Percentiles rank a stretch among this genome's conserved stretches.
phyloP scores from a whole-genome alignment of 768 basidiomycete species.

The Phlebiopsis flavidoalba region DNA sequence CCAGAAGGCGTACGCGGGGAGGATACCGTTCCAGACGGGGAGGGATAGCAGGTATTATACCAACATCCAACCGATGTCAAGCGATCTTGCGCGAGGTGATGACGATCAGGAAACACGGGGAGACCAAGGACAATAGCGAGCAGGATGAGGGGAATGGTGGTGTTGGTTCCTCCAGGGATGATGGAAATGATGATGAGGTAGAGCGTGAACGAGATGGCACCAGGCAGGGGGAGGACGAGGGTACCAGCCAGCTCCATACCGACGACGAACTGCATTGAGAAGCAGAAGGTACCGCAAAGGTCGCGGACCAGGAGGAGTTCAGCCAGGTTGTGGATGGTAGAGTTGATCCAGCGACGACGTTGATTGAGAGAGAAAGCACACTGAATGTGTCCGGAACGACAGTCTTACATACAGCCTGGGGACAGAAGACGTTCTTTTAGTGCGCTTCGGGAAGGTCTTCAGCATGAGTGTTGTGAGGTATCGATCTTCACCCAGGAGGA shows the following conservation, averaged over 20 bases:
- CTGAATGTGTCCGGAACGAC: conserved; percentile 96
- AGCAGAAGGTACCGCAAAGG: conserved; percentile 99
- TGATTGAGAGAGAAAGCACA: conserved; percentile 88
- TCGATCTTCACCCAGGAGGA: conserved; percentile 97
- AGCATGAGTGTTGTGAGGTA: conserved; percentile 96
- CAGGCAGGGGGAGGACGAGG: conserved; percentile 82
- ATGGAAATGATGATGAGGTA: conserved; percentile 88
- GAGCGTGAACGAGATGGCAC: conserved; percentile 94
- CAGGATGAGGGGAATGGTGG: conserved; percentile 87
- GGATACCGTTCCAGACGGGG: conserved; percentile 95
- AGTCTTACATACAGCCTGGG: conserved; percentile 98
- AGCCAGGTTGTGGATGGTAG: conserved; percentile 95
- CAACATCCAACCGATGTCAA: conserved; percentile 97
- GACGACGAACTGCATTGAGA: conserved; percentile 99
- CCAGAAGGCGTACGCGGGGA: conserved; percentile 97
- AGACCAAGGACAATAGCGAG: conserved; percentile 94
- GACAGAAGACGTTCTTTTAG: conserved; percentile 99
- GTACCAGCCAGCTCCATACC: conserved; percentile 98
- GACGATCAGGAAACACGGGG: conserved; percentile 91
- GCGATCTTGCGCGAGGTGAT: conserved; percentile 92
- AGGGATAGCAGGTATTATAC: conserved; percentile 91
- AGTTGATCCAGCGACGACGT: conserved; percentile 99
- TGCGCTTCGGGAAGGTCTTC: conserved; percentile 98
- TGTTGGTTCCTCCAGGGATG: conserved; percentile 73
- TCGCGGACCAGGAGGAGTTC: conserved; percentile 93